Evolutionary conservation across 2,329 filamentous ascomycete genomes (phyloP).

Genomic region (Aureobasidium subglaciale): DNA sequence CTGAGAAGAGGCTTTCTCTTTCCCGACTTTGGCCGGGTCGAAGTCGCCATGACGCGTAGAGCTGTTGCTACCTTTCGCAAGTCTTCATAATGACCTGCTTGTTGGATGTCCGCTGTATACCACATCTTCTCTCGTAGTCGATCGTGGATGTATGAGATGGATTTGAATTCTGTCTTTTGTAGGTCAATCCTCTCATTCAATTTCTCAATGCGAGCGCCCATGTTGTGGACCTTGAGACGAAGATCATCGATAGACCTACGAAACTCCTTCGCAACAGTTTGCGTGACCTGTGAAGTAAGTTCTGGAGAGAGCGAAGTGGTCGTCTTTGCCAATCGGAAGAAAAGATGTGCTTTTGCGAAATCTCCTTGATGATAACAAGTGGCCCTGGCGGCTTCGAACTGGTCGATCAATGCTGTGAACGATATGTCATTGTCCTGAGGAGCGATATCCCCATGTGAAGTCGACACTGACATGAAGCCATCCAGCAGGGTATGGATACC

Average conservation of each 20-base stretch:
- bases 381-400: background rate
- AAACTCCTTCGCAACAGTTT: constrained; percentile 62
- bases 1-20: constrained; percentile 32
- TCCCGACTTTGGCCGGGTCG: constrained; percentile 35
- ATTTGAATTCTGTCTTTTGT: constrained; percentile 52
- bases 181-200: constrained; percentile 81
- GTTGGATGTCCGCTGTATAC: constrained; percentile 91
- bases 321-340: background rate
- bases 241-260: constrained; percentile 8
- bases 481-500: background rate
- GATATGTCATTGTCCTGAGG: background rate
- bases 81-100: constrained; percentile 81
- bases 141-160: constrained; percentile 38
- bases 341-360: background rate
- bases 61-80: constrained; percentile 79
- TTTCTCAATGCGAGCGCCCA: constrained; percentile 73
- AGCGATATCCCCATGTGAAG: no score
- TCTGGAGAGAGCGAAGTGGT: constrained; percentile 48
- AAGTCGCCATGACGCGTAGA: constrained; percentile 78
- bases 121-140: constrained; percentile 94
- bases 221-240: constrained; percentile 52
- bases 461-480: background rate
- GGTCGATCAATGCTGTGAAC: background rate
- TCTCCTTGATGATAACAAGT: constrained; percentile 9
- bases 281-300: constrained; percentile 59